Percentiles rank a stretch among this genome's conserved stretches.
phyloP scores from a whole-genome alignment of 2,329 filamentous ascomycete species.

The Beauveria bassiana region DNA sequence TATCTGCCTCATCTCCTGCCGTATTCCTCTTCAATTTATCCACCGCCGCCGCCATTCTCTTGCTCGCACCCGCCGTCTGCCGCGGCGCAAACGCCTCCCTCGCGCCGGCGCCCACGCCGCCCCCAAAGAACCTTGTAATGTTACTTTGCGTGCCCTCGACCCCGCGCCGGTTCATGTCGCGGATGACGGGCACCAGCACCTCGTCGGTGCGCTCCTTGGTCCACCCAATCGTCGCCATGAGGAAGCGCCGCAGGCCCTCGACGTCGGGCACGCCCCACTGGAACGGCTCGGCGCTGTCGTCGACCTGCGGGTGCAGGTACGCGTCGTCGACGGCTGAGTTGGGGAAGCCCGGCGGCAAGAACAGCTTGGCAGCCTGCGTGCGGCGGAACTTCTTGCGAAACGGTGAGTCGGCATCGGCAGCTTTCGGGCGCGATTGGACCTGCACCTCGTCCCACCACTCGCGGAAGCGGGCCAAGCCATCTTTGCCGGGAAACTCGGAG shows the following conservation, averaged over 20 bases:
- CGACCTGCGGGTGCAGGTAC: slow-evolving; percentile 81
- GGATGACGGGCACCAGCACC: slow-evolving; percentile 88
- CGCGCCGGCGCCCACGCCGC: slow-evolving; percentile 60
- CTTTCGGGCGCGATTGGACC: slow-evolving; percentile 52
- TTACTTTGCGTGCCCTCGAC: slow-evolving; percentile 91
- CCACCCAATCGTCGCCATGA: slow-evolving; percentile 94
- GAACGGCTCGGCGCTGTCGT: slow-evolving; percentile 68
- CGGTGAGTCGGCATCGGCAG: slow-evolving; percentile 47
- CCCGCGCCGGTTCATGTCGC: slow-evolving; percentile 86
- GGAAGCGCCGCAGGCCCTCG: slow-evolving; percentile 70
- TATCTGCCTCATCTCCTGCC: not conserved
- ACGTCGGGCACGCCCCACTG: slow-evolving; percentile 96
- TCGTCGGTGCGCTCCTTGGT: slow-evolving; percentile 86
- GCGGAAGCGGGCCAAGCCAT: slow-evolving; percentile 64
- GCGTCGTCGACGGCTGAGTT: slow-evolving; percentile 70
- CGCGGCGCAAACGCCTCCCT: slow-evolving; percentile 63
- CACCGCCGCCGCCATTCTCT: slow-evolving; percentile 70
- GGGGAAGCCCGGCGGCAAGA: slow-evolving; percentile 75
- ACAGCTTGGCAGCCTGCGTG: slow-evolving; percentile 72
- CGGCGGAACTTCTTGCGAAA: slow-evolving; percentile 86
- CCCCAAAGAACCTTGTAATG: slow-evolving; percentile 87
- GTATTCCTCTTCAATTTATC: slow-evolving; percentile 48
- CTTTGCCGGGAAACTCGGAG: slow-evolving; percentile 66
- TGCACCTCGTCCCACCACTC: slow-evolving; percentile 86
- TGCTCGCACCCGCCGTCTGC: slow-evolving; percentile 55